A percentile compares a stretch with the other conserved stretches of the same genome.
These are phyloP conservation scores for Yueomyces sp. DNA, from an alignment of 805 yeast species.

Conservation along the genomic window DNA sequence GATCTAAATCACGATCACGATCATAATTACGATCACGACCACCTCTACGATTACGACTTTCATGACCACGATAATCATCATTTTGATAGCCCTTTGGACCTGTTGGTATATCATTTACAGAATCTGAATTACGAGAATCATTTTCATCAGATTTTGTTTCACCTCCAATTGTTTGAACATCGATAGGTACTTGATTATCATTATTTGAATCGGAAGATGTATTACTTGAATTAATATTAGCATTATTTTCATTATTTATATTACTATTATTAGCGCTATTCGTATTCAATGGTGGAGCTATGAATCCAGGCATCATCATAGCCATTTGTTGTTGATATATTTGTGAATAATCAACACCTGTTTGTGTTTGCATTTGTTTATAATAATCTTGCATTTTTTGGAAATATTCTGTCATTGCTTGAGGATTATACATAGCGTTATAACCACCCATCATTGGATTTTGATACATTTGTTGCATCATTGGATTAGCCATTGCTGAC, in stretches of 20 bases:
- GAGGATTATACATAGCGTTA: conserved; percentile 29
- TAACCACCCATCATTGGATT: conserved; percentile 25
- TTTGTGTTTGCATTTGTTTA: conserved; percentile 23
- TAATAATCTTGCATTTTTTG: conserved; percentile 44
- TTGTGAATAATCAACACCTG: conserved; percentile 21
- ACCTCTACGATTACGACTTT: neutral
- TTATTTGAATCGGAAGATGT: conserved; percentile 5
- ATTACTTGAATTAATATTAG: neutral
- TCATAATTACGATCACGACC: conserved; percentile 2
- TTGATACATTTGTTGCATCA: conserved; percentile 20
- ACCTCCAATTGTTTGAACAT: conserved; percentile 21
- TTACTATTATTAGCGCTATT: too few relatives aligned
- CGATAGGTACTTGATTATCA: conserved; percentile 8
- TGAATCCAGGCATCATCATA: conserved; percentile 19
- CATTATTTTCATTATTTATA: too few relatives aligned
- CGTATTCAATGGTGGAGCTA: neutral
- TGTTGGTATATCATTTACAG: conserved; percentile 25
- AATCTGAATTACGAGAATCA: conserved; percentile 1
- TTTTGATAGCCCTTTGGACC: conserved; percentile 33
- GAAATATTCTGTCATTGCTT: conserved; percentile 52
- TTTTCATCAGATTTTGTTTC: conserved; percentile 2
- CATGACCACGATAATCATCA: conserved; percentile 2
- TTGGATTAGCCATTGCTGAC: neutral
- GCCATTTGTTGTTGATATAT: conserved; percentile 23
- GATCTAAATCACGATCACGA: neutral